Evolutionary conservation across 2,329 filamentous ascomycete species (phyloP).

Genomic region (Cladosporium sp.): DNA sequence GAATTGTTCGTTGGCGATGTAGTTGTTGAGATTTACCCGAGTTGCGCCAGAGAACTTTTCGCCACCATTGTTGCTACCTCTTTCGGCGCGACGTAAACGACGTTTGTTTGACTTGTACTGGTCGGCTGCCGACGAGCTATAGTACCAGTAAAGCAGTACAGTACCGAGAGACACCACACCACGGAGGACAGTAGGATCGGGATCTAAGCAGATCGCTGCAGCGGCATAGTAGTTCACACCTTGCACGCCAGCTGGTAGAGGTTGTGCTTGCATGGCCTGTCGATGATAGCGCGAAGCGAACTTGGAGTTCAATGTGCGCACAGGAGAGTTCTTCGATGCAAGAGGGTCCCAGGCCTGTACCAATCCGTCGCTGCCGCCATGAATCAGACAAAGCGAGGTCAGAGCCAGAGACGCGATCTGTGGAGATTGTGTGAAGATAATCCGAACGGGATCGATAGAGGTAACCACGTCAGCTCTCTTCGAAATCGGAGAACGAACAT

Average conservation of each 20-base stretch:
- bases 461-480: constrained; percentile 57
- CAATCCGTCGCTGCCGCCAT: constrained; percentile 90
- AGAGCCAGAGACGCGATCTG: constrained; percentile 80
- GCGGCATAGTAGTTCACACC: constrained; percentile 78
- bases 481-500: constrained; percentile 68
- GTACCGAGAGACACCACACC: constrained; percentile 86
- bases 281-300: constrained; percentile 81
- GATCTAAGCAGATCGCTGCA: constrained; percentile 81
- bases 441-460: constrained; percentile 68
- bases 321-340: constrained; percentile 72
- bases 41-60: constrained; percentile 63
- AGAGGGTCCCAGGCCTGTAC: constrained; percentile 98
- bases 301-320: constrained; percentile 83
- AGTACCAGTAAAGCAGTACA: constrained; percentile 89
- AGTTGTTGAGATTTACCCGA: constrained; percentile 71
- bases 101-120: constrained; percentile 76
- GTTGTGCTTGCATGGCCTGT: constrained; percentile 66
- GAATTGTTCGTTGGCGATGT: constrained; percentile 81
- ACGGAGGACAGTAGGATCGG: constrained; percentile 79
- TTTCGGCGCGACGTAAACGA: constrained; percentile 68
- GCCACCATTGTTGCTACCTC: constrained; percentile 59
- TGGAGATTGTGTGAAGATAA: constrained; percentile 88
- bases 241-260: constrained; percentile 61
- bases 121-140: constrained; percentile 75
- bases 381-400: constrained; percentile 82